Percentiles rank a stretch among this genome's conserved stretches.
These are phyloP conservation scores for Linnemannia exigua DNA, from an alignment of 192 early-diverging fungal genomes.

Conservation along the genomic window DNA sequence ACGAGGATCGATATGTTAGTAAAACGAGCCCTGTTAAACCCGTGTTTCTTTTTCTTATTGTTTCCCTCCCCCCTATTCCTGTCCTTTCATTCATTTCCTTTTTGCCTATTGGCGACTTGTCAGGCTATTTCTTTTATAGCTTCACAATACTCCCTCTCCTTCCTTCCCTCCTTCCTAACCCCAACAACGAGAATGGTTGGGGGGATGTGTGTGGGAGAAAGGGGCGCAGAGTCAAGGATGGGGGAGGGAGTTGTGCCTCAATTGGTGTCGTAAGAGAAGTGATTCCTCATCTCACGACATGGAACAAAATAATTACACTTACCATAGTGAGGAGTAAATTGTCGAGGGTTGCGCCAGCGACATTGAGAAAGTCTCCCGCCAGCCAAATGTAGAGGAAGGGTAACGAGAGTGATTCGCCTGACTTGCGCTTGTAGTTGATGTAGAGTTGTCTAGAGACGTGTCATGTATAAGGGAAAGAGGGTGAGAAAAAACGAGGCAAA, in stretches of 20 bases:
- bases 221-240: too few species aligned
- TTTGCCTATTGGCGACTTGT: not conserved
- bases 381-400: constrained; percentile 83
- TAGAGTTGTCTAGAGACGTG: constrained; percentile 71
- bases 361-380: constrained; percentile 79
- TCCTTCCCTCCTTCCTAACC: too few species aligned
- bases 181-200: too few species aligned
- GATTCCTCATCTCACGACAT: not conserved
- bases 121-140: too few species aligned
- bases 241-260: too few species aligned
- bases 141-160: too few species aligned
- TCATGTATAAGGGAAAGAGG: not conserved
- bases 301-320: not conserved
- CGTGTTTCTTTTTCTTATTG: not conserved
- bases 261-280: not conserved
- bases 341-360: constrained; percentile 78
- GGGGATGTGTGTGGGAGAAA: too few species aligned
- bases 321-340: constrained; percentile 79
- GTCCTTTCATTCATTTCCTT: not conserved
- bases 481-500: not conserved
- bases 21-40: not conserved
- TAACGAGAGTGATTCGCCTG: constrained; percentile 80
- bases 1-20: not conserved
- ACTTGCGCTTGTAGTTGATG: constrained; percentile 81
- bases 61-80: not conserved